Conservation (phyloP, 2,329 filamentous ascomycete genomes). For the Microdochium bolleyi region DNA sequence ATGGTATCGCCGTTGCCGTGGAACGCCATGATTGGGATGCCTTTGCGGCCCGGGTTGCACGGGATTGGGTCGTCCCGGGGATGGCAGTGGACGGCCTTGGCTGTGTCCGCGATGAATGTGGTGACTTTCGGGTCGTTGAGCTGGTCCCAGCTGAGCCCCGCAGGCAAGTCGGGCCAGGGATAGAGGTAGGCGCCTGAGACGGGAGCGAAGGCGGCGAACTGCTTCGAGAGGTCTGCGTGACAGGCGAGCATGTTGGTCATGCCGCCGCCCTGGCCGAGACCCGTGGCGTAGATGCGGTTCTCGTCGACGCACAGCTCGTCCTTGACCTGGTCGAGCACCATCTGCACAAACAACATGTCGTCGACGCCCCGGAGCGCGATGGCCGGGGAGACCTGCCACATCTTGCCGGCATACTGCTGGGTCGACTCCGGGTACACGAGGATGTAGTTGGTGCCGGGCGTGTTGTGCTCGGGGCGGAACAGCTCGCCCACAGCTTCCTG, state of each 20-base stretch:
- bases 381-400: conserved; percentile 5
- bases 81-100: conserved; percentile 6
- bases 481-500: neutral
- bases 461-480: neutral
- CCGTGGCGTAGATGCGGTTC: conserved; percentile 7
- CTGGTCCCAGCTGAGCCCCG: neutral
- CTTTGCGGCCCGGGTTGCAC: conserved; percentile 20
- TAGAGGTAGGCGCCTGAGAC: conserved; percentile 8
- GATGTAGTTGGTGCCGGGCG: neutral
- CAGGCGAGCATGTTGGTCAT: conserved; percentile 7
- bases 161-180: neutral
- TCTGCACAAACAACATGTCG: conserved; percentile 5
- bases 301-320: conserved; percentile 7
- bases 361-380: conserved; percentile 2
- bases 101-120: conserved; percentile 20
- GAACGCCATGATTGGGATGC: conserved; percentile 36
- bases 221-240: neutral
- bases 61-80: conserved; percentile 5
- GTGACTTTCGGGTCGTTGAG: neutral
- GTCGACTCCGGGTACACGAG: neutral
- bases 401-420: neutral
- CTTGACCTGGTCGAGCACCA: conserved; percentile 11
- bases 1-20: conserved; percentile 35
- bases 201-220: conserved; percentile 8
- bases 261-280: conserved; percentile 8